Conservation (phyloP, 331 rosid species). For the Ulmus americana region DNA sequence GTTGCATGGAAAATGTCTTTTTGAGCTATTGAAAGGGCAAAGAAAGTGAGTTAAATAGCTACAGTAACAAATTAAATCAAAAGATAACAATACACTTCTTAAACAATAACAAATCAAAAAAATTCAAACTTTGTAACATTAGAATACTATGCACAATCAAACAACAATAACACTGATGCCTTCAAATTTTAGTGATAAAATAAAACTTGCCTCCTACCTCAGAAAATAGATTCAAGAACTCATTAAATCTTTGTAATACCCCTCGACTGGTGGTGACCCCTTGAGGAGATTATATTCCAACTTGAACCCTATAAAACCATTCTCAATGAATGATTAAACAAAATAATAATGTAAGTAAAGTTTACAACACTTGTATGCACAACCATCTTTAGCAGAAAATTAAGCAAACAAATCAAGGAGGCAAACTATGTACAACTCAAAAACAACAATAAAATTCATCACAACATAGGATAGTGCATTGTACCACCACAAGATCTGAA, state of each 20-base stretch:
- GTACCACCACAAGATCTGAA: slow-evolving; percentile 67
- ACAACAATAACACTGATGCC: not conserved
- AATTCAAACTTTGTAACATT: not conserved
- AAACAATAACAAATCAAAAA: too few species aligned
- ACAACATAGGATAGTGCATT: not conserved
- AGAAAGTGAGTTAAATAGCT: too few species aligned
- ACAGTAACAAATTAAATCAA: too few species aligned
- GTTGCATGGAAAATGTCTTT: too few species aligned
- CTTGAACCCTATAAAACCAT: slow-evolving; percentile 86
- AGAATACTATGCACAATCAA: not conserved
- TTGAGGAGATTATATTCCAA: slow-evolving; percentile 75
- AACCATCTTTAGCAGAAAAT: not conserved
- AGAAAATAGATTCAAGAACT: slow-evolving; percentile 56
- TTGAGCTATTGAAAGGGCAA: too few species aligned
- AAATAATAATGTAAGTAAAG: not conserved
- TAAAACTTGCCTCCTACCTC: slow-evolving; percentile 42
- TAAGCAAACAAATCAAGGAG: not conserved
- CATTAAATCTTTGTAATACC: slow-evolving; percentile 68
- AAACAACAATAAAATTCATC: not conserved
- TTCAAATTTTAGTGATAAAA: not conserved
- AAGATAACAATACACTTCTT: too few species aligned
- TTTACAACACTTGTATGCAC: not conserved
- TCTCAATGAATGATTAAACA: slow-evolving; percentile 23
- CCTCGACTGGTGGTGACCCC: slow-evolving; percentile 59
- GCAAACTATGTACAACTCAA: not conserved